Evolutionary conservation across 2,329 filamentous ascomycete genomes (phyloP), one percentile per base, ranked within the genome.

Genomic region (Colletotrichum tropicicola): DNA sequence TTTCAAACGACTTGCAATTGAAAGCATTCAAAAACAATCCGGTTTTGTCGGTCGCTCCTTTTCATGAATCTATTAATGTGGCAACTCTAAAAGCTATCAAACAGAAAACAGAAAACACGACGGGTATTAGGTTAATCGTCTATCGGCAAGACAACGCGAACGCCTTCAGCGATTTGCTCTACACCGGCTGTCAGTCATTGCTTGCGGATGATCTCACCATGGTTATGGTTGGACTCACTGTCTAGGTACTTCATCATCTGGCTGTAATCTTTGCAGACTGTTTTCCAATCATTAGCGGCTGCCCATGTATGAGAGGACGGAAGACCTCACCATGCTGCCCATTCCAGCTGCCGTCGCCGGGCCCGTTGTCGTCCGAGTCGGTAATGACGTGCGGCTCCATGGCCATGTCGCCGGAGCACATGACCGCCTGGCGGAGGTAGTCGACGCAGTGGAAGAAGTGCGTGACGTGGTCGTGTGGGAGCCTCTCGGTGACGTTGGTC

Each of bases 371-470:
- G 49, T 77, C 73, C 0, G 77, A 73, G 60, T 80, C 79, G 3
- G 75, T 77, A 2, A 75, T 76, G 62, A 73, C 73, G 8, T 76
- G 73, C 9, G 76, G 75, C 68, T 79, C 77, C n/a, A 78, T 59
- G 5, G 76, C 74, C 49, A 77, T 70, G 60, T 79, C 77, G 2
- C 41, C 39, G 8, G 72, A 72, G 41, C 78, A 80, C 76, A 80
- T 78, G 57, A 79, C 74, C 6, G 75, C 74, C 61, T 80, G 78
- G 7, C 79, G 72, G 62, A 81, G 72, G 54, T 81, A 80, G 63
- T 79, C 77, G 58, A 81, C 75, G 70, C 79, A 80, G 68, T 82
- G 78, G 48, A 78, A 73, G 68, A 77, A 80, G 66, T 81, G 79
- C 9, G 67, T 65, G 60, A 73, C 67, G 47, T 73, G 73, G 51